Evolutionary conservation across 2,329 filamentous ascomycete species (phyloP), one percentile per base, ranked within the genome.

Genomic region (Chaetothyriales sp.): DNA sequence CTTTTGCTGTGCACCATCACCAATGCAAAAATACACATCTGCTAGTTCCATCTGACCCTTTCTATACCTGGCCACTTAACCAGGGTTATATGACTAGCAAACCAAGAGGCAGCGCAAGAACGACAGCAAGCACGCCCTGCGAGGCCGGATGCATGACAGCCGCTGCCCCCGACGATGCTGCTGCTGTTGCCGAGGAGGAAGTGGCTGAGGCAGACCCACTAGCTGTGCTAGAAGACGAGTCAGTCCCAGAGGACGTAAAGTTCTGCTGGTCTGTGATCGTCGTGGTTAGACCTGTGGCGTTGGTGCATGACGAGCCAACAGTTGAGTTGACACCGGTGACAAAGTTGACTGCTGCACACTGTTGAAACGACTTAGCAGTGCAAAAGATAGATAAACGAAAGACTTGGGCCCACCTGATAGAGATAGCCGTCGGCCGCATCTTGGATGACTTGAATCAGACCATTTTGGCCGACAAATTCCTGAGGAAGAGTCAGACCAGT

Each of bases 281-380:
- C 6, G 75, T 71, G 4, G 69, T 70, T 45, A 86, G 69, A 33
- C 75, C 77, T 8, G 73, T 78, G 57, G 72, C 74, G 58, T 79
- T 84, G 57, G 67, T 69, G 73, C 83, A 87, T 52, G 74, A 67
- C 43, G 69, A 67, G 15, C 53, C 46, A 37, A 57, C 48, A 3
- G 53, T 50, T 40, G 47, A 37, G 49, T 54, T 54, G 48, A 52
- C 46, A 18, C 57, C 57, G 18, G 46, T 37, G 25, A 59, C 53
- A 46, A 59, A 59, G 48, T 57, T 57, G 48, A 59, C 57, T 44
- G 57, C 53, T 2, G 57, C 57, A 46, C 57, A 59, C 57, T 59
- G 28, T n/a, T 25, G 44, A 18, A 25, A 28, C 13, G 18, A 15
- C 15, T 40, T 40, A 40, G 33, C 33, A 40, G 10, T 15, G 33